Evolutionary conservation across 2,329 filamentous ascomycete genomes (phyloP), one percentile per base, ranked within the genome.

Genomic region (Hymenoscyphus infarciens): DNA sequence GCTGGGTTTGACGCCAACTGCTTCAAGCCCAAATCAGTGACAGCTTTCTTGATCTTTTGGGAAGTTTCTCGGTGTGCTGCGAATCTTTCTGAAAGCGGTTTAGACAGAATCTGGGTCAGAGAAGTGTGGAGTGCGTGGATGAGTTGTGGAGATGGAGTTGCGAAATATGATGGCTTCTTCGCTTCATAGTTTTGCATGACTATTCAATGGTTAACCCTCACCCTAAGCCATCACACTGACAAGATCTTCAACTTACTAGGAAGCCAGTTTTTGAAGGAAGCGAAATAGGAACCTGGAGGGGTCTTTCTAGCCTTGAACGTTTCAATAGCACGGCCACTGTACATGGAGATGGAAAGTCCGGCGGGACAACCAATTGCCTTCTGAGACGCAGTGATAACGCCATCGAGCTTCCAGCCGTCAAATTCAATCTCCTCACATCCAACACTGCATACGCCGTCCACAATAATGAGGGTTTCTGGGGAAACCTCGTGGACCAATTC

Each of bases 121-220:
- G 92, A 85, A 8, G 93, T 97, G 82, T 99, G 89, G 39, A 99
- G 85, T 56, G 95, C 95, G 77, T 90, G 94, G 70, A 99, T 83
- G 58, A 99, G 86, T 78, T 99, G 95, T 15, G 95, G 95, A 4
- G 93, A 92, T 0, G 95, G 95, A 1, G 95, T 99, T 42, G 95
- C 95, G 74, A 99, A 99, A 82, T 99, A 99, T 1, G 92, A 96
- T 42, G 95, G 87, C 81, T 98, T 99, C 82, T 93, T 92, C 67
- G 92, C 91, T 80, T 99, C 95, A 78, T 99, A 99, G 80, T 97
- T 98, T 80, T 95, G 87, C 94, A 99, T 98, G 77, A 99, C 89
- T 91, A 25, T 56, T 19, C 35, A 25, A 22, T 52, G 19, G 45
- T 52, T 52, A 52, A 13, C 7, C 2, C 3, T 3, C 25, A 13